Evolutionary conservation across 2,329 filamentous ascomycete species (phyloP), one percentile per base, ranked within the genome.

Genomic region (Neonectria neomacrospora): DNA sequence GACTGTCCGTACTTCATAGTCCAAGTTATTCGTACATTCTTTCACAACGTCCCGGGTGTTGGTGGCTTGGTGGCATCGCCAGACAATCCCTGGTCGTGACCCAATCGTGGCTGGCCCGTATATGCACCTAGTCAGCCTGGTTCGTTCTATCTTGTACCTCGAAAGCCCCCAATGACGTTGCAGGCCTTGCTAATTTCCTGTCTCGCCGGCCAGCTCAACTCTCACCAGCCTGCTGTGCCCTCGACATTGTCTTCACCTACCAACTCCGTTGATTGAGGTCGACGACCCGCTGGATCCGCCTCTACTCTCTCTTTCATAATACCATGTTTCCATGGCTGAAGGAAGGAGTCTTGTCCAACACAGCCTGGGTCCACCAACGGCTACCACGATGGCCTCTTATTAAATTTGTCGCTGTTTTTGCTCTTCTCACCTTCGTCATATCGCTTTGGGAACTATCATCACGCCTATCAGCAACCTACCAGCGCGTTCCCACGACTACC

Each of bases 401-500:
- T 16, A 70, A 61, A 45, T 28, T 52, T 5, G 44, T 68, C 3
- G 59, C 26, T 12, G 20, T 67, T 11, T 52, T 70, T 34, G 20
- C 70, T 18, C 12, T 42, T n/a, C 65, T 68, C 22, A 61, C 66
- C 2, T 70, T 57, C 14, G 23, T 61, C 1, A 37, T 71, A 16
- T 68, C 69, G 0, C 32, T 71, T 1, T 71, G 67, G 67, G 59
- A 70, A 32, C 66, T 71, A 2, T 71, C 63, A 41, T 47, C 63
- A 7, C 56, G 67, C 30, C 44, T 70, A 0, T 67, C 67, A 0
- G 55, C 58, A 18, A 56, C 48, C 1, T 68, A 70, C 18, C 56
- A 70, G 6, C 48, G 59, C 18, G 56, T 71, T 12, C 39, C 60
- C 0, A 55, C 62, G 3, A 47, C 60, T 1, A 54, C 42, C 11